Evolutionary conservation across 352 stramenopile genomes (phyloP), one percentile per base, ranked within the genome.

Genomic region (Pythium vanterpoolii): DNA sequence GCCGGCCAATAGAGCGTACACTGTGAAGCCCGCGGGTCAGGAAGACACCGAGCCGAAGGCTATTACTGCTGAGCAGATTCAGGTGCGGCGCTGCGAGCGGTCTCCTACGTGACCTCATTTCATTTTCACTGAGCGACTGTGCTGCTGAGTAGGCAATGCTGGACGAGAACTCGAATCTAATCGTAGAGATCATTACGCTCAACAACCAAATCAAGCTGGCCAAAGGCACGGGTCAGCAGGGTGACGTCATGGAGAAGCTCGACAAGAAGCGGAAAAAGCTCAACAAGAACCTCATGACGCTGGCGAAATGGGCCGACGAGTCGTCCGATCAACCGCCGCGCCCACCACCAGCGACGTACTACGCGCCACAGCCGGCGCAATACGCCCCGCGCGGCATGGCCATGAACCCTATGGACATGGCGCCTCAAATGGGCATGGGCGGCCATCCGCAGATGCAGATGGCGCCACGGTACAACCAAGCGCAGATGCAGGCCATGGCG

Each of bases 221-320:
- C 18, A 92, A 92, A 40, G 85, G 85, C 13, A 91, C 79, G 27
- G 61, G 71, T 16, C 78, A 90, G 48, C 72, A 92, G 44, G 76
- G 77, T 42, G 83, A 93, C 36, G 82, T 92, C 64, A 89, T 79
- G 40, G 83, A 95, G 50, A 91, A 93, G 62, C 69, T 95, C 33
- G 83, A 95, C 66, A 93, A 93, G 75, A 95, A 95, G 68, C 79
- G 85, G 57, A 93, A 95, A 60, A 86, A 87, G 61, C 85, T 95
- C 49, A 95, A 95, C 72, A 88, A 87, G 67, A 95, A 95, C 70
- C 74, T 95, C 50, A 95, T 95, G 85, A 95, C 82, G 43, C 75
- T 95, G 31, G 85, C 85, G 42, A 95, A 95, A 60, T 95, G 85
- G 85, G 85, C 85, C 16, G 85, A 95, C 51, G 85, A 95, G 51